A percentile compares a stretch with the other conserved stretches of the same genome.
phyloP scores from a whole-genome alignment of 2,329 filamentous ascomycete genomes.

The Nannizzia gypsea region DNA sequence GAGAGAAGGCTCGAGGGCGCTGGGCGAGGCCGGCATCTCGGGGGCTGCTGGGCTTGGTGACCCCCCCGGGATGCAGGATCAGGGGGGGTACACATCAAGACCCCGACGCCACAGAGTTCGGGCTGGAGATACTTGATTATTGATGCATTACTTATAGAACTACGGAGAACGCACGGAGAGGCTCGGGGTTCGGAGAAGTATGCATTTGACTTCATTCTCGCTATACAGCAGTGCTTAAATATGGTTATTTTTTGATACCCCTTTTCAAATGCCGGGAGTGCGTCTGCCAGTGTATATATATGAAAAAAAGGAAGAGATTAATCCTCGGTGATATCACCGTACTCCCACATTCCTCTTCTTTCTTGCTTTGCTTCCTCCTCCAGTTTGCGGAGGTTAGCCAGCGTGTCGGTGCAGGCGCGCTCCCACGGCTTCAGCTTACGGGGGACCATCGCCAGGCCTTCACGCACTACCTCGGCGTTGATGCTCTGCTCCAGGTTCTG shows the following conservation, averaged over 20 bases:
- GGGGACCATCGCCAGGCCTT: constrained; percentile 82
- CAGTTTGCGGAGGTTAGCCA: constrained; percentile 59
- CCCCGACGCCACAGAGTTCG: not conserved
- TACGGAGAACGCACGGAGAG: not conserved
- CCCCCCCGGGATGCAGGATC: no score
- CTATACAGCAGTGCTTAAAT: not conserved
- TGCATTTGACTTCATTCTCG: not conserved
- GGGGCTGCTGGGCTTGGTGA: no score
- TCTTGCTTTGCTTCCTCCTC: constrained; percentile 69
- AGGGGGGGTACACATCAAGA: not conserved
- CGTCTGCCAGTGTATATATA: not conserved
- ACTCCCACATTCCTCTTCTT: constrained; percentile 91
- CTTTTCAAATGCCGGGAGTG: not conserved
- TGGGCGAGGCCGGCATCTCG: no score
- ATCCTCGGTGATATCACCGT: constrained; percentile 89
- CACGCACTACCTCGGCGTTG: constrained; percentile 74
- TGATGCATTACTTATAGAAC: no score
- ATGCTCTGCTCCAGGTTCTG: constrained; percentile 62
- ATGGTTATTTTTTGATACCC: not conserved
- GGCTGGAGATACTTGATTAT: no score
- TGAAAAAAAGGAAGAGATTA: constrained; percentile 28
- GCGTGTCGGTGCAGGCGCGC: constrained; percentile 57
- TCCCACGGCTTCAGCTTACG: constrained; percentile 90
- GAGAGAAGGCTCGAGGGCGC: no score
- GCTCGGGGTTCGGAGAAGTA: not conserved